Evolutionary conservation across 129 eudicot species (phyloP).

Genomic region (Escallonia rubra): DNA sequence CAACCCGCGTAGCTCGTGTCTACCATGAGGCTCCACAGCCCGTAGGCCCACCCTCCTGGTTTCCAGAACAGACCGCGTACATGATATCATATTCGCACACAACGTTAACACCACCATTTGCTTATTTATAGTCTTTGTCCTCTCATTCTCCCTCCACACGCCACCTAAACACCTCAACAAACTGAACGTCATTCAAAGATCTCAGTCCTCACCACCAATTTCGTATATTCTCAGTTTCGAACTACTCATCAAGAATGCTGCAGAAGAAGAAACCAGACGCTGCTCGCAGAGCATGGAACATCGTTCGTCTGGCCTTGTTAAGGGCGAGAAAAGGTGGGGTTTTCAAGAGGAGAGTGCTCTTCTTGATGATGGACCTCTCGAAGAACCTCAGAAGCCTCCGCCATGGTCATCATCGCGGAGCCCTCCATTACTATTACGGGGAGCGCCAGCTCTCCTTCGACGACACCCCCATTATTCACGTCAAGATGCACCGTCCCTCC

Average conservation of each 20-base stretch:
- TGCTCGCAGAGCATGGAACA: slow-evolving; percentile 54
- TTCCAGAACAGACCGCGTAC: not conserved
- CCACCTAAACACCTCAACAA: not conserved
- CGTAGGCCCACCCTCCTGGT: not conserved
- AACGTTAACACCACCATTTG: not conserved
- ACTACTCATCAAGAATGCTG: slow-evolving; percentile 20
- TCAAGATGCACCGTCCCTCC: slow-evolving; percentile 67
- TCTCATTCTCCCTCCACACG: not conserved
- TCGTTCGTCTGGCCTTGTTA: slow-evolving; percentile 53
- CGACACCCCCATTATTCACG: slow-evolving; percentile 58
- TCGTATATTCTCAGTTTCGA: not conserved
- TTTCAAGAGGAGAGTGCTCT: slow-evolving; percentile 11
- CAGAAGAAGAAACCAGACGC: slow-evolving; percentile 25
- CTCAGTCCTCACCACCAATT: not conserved
- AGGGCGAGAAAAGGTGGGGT: slow-evolving; percentile 69
- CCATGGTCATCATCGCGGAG: not conserved
- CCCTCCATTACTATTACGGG: slow-evolving; percentile 26
- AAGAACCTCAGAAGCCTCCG: slow-evolving; percentile 17
- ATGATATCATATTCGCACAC: not conserved
- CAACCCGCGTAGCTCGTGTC: slow-evolving; percentile 6
- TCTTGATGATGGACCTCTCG: slow-evolving; percentile 17
- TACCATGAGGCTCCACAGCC: not conserved
- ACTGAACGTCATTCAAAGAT: not conserved
- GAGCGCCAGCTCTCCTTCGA: slow-evolving; percentile 72
- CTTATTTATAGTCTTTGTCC: not conserved